These are phyloP conservation scores for Sonneratia caseolaris DNA, from an alignment of 345 rosid genomes.

Conservation along the genomic window DNA sequence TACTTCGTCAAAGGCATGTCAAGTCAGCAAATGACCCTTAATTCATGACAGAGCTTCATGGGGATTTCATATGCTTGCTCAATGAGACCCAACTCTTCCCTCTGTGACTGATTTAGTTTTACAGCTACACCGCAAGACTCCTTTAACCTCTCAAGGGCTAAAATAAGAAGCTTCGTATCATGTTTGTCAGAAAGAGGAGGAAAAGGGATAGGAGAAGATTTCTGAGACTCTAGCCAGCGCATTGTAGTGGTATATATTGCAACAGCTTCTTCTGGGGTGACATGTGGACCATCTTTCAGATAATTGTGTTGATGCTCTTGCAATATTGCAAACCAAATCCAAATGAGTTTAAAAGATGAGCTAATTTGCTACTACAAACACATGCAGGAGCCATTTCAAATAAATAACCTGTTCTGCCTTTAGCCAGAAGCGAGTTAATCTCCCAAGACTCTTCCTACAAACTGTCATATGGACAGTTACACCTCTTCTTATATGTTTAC, in stretches of 20 bases:
- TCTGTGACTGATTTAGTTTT: constrained; percentile 88
- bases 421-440: constrained; percentile 97
- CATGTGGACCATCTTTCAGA: constrained; percentile 98
- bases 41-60: constrained; percentile 96
- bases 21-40: constrained; percentile 96
- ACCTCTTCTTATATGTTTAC: constrained; percentile 95
- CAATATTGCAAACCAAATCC: too few relatives aligned
- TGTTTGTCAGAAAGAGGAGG: constrained; percentile 98
- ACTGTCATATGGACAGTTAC: constrained; percentile 99
- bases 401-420: constrained; percentile 70
- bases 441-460: constrained; percentile 90
- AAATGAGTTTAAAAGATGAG: too few relatives aligned
- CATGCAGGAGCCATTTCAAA: too few relatives aligned
- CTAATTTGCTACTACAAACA: too few relatives aligned
- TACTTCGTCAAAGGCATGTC: constrained; percentile 60
- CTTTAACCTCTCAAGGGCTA: constrained; percentile 94
- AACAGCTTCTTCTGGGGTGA: constrained; percentile 98
- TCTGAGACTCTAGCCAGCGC: constrained; percentile 97
- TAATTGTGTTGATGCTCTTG: constrained; percentile 90
- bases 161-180: constrained; percentile 91
- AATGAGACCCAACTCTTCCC: constrained; percentile 97
- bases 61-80: constrained; percentile 99
- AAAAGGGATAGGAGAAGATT: constrained; percentile 94
- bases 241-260: constrained; percentile 96
- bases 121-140: constrained; percentile 99